Evolutionary conservation across 345 rosid species (phyloP).

Genomic region (Combretum micranthum): DNA sequence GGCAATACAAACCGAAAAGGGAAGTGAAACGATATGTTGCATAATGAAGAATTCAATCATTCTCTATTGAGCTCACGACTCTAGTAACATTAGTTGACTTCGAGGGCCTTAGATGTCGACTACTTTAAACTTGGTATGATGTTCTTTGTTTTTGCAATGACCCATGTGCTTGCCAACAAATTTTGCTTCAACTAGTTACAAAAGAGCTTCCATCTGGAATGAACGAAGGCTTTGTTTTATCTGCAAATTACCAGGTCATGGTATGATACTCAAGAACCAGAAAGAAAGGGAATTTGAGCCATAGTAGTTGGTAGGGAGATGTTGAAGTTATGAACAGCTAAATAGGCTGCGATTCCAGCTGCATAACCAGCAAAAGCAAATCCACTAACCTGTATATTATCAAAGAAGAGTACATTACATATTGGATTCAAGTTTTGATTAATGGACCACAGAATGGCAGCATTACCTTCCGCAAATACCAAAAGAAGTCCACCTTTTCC

Average conservation of each 20-base stretch:
- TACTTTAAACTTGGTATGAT: too few relatives aligned
- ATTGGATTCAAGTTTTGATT: not conserved
- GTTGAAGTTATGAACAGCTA: conserved; percentile 36
- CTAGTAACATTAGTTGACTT: too few relatives aligned
- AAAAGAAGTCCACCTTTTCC: conserved; percentile 96
- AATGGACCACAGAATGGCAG: not conserved
- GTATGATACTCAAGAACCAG: conserved; percentile 31
- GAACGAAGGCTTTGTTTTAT: not conserved
- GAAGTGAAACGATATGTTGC: too few relatives aligned
- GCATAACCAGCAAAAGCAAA: conserved; percentile 92
- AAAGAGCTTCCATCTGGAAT: too few relatives aligned
- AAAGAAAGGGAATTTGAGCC: conserved; percentile 52
- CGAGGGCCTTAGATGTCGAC: too few relatives aligned
- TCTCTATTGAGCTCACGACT: too few relatives aligned
- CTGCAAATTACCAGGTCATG: conserved; percentile 1
- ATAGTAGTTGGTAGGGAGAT: conserved; percentile 45
- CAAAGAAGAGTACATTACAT: not conserved
- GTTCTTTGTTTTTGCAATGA: too few relatives aligned
- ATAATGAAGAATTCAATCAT: too few relatives aligned
- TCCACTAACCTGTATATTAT: conserved; percentile 71
- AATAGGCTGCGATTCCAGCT: conserved; percentile 61
- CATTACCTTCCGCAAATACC: conserved; percentile 83
- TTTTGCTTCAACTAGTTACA: too few relatives aligned
- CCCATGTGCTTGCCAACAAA: too few relatives aligned
- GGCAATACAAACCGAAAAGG: too few relatives aligned